These are phyloP conservation scores for Picea glauca DNA, from an alignment of 75 land plant species.

Conservation along the genomic window DNA sequence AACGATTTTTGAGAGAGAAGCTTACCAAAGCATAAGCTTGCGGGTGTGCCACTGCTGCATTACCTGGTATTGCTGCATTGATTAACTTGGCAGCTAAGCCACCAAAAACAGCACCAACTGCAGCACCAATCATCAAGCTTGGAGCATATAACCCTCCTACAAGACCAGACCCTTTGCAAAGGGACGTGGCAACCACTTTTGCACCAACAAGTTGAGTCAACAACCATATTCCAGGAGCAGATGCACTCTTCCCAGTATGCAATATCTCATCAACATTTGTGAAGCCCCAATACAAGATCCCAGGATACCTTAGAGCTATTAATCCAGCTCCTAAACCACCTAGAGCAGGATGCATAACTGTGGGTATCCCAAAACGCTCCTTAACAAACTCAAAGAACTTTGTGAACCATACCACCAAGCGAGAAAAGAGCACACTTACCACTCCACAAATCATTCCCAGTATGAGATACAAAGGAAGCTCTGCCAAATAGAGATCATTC, in stretches of 20 bases:
- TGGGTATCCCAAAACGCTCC: constrained; percentile 76
- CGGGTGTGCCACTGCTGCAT: constrained; percentile 96
- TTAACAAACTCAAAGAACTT: constrained; percentile 66
- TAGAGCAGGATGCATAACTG: constrained; percentile 85
- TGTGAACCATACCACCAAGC: constrained; percentile 84
- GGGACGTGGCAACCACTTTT: constrained; percentile 93
- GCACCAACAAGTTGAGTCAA: constrained; percentile 81
- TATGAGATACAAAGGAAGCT: constrained; percentile 88
- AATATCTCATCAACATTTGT: constrained; percentile 98
- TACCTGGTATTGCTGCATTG: constrained; percentile 92
- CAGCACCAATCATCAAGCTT: constrained; percentile 98
- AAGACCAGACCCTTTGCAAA: constrained; percentile 98
- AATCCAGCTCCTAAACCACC: constrained; percentile 95
- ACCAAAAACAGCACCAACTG: constrained; percentile 97
- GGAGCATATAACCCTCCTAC: constrained; percentile 99
- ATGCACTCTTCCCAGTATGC: constrained; percentile 90
- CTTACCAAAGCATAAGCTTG: constrained; percentile 99
- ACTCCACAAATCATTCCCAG: constrained; percentile 97
- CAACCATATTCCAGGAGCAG: constrained; percentile 95
- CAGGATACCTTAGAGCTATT: constrained; percentile 91
- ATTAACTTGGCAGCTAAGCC: constrained; percentile 78
- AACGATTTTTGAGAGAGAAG: neutral
- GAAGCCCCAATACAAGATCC: constrained; percentile 96
- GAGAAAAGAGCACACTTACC: constrained; percentile 87
- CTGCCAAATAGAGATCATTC: constrained; percentile 40